phyloP scores from a whole-genome alignment of 345 rosid genomes.

The Citrus reticulata region DNA sequence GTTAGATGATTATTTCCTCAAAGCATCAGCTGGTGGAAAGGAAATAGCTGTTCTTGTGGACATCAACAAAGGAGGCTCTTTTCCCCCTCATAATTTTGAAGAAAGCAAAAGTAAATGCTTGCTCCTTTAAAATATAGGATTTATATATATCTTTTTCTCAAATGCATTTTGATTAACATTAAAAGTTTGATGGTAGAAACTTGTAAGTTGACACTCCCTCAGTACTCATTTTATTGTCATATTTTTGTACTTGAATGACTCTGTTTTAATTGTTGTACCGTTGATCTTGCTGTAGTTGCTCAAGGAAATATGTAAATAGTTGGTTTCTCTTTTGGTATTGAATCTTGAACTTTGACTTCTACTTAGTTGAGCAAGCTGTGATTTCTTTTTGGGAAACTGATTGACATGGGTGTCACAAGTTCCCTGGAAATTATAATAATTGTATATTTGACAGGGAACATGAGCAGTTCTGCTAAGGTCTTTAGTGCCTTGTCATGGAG shows the following conservation, averaged over 20 bases:
- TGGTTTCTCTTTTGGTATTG: not conserved
- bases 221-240: not conserved
- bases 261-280: not conserved
- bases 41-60: constrained; percentile 75
- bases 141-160: not conserved
- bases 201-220: not conserved
- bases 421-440: constrained; percentile 8
- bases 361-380: too few relatives aligned
- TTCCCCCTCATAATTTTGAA: constrained; percentile 42
- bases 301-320: not conserved
- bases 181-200: not conserved
- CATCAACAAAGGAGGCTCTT: constrained; percentile 43
- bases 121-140: not conserved
- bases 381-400: too few relatives aligned
- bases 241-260: not conserved
- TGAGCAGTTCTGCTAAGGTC: constrained; percentile 80
- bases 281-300: not conserved
- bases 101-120: constrained; percentile 59
- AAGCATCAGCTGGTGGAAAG: constrained; percentile 71
- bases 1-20: constrained; percentile 86
- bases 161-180: not conserved
- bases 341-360: not conserved
- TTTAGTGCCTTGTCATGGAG: constrained; percentile 89
- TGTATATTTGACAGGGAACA: constrained; percentile 50
- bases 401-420: not conserved